phyloP scores from a whole-genome alignment of 495 filamentous ascomycete genomes.

The Staphylotrichum longicolle region DNA sequence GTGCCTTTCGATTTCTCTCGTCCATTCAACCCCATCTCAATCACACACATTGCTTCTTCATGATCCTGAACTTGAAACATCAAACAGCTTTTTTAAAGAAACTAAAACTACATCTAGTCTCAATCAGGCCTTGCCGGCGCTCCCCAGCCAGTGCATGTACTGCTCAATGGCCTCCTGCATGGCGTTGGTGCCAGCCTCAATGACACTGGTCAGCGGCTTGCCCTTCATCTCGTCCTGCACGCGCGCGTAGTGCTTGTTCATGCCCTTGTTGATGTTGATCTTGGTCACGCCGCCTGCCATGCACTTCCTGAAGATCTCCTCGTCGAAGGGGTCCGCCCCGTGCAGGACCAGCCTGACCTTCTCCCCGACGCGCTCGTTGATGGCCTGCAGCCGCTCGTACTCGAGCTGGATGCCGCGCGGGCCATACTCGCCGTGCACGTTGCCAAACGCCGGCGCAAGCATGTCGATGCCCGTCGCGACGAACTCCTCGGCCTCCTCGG shows the following conservation, averaged over 20 bases:
- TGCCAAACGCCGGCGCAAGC: constrained; percentile 81
- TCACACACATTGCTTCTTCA: too few species aligned
- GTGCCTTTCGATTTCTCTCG: too few species aligned
- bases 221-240: constrained; percentile 66
- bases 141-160: constrained; percentile 70
- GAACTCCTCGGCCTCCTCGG: constrained; percentile 73
- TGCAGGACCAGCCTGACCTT: constrained; percentile 70
- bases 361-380: constrained; percentile 61
- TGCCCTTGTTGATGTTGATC: constrained; percentile 79
- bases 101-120: not conserved
- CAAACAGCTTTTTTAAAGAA: not conserved
- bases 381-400: constrained; percentile 64
- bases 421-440: constrained; percentile 82
- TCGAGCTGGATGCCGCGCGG: constrained; percentile 69
- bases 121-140: constrained; percentile 57
- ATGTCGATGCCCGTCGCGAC: constrained; percentile 77
- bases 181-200: constrained; percentile 67
- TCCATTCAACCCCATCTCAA: too few species aligned
- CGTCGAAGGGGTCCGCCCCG: constrained; percentile 71
- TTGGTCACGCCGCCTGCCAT: constrained; percentile 71
- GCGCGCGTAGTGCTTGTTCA: constrained; percentile 68
- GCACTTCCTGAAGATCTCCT: constrained; percentile 64
- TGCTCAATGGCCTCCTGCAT: constrained; percentile 76
- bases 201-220: constrained; percentile 65
- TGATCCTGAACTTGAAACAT: too few species aligned